Evolutionary conservation across 2,329 filamentous ascomycete species (phyloP).

Genomic region (Fusarium sp.): DNA sequence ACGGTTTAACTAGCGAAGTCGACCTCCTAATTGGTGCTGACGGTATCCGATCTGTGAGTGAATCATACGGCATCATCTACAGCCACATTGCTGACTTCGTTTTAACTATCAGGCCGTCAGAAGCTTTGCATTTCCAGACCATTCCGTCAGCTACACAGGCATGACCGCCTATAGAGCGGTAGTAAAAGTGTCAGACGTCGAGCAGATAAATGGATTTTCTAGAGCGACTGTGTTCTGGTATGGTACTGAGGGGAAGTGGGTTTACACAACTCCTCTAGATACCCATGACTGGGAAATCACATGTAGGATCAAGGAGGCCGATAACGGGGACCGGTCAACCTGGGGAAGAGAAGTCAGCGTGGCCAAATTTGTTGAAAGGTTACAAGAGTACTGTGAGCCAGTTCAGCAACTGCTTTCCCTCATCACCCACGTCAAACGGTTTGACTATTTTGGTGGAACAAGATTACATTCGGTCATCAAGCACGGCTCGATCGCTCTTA

Average conservation of each 20-base stretch:
- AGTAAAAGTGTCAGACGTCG: neutral
- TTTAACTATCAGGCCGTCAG: neutral
- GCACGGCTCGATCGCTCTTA: slow-evolving; percentile 49
- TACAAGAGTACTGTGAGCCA: neutral
- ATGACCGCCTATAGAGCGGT: neutral
- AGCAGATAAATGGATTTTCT: neutral
- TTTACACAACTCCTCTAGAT: neutral
- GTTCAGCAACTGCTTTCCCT: neutral
- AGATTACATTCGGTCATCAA: neutral
- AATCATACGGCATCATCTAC: neutral
- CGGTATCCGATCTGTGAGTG: neutral
- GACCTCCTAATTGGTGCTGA: neutral
- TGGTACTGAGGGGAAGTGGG: neutral
- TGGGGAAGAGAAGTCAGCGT: neutral
- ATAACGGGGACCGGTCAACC: neutral
- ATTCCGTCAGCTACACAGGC: neutral
- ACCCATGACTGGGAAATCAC: neutral
- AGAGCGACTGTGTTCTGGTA: neutral
- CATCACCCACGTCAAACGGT: neutral
- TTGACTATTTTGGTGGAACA: neutral
- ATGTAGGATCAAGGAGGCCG: neutral
- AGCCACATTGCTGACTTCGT: neutral
- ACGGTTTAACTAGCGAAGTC: neutral
- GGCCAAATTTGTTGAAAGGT: neutral
- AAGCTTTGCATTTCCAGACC: neutral